Base-by-base conservation (phyloP, 2,329 filamentous ascomycete species). In the Xylaria sp. region DNA sequence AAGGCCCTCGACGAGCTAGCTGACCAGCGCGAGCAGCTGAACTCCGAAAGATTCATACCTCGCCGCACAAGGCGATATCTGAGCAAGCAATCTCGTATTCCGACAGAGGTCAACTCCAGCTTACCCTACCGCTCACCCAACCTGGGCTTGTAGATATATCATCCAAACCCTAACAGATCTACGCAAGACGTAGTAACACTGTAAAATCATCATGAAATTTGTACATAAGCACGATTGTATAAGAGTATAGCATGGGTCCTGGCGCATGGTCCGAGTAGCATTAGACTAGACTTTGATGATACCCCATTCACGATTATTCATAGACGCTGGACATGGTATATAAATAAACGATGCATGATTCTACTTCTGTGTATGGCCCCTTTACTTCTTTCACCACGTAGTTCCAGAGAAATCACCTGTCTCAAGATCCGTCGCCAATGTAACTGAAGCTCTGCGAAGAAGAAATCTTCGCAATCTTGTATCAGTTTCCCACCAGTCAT, bases 261-360 rank as follows among this genome's bases (percentile, higher is more conserved):
- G 42, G 56, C 60, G 60, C 40, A 51, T 28, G 38, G 48, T 28
- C 17, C 1, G 53, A 56, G 11, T 15, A 38, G 31, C 31, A 33
- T 36, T 61, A 33, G 62, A 44, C 57, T 58, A 33, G 53, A 59
- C 56, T 48, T 61, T 33, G 15, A 53, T 54, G 62, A 62, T 68
- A 68, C 62, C 66, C 66, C 17, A 59, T 53, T 42, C 53, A 54
- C 51, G 42, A 23, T 42, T 51, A 59, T 65, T 42, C 6, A 59
- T 63, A 20, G 26, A 31, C 17, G 31, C 6, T 48, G 26, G 57
- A 15, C 11, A 49, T 11, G 28, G 26, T n/a, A 9, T 58, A 4
- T 56, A 38, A 1, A 56, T 23, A 11, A 38, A 56, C 5, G 13
- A 38, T 9, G 23, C 23, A 36, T 38, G 15, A 11, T 15, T 36